A percentile compares a stretch with the other conserved stretches of the same genome.
Evolutionary conservation across 805 yeast species (phyloP).

Genomic region (Nakazawaea populi): DNA sequence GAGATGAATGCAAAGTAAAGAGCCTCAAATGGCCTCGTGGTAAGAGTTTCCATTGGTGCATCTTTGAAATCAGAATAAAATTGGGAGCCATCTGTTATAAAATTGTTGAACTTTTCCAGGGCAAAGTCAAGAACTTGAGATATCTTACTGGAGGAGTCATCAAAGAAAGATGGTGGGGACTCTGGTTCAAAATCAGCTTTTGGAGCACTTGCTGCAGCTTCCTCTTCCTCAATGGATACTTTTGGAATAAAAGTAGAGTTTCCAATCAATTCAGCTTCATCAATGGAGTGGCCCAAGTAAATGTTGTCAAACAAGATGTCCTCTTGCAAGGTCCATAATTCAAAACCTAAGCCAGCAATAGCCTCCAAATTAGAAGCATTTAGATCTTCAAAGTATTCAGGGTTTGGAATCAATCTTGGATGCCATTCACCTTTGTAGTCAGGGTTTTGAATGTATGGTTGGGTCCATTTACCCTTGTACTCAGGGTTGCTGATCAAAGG

Average conservation of each 20-base stretch:
- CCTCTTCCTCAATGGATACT: constrained; percentile 40
- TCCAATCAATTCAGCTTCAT: constrained; percentile 80
- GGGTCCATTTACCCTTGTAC: constrained; percentile 75
- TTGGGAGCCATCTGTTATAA: constrained; percentile 22
- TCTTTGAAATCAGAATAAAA: constrained; percentile 32
- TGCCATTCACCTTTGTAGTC: constrained; percentile 74
- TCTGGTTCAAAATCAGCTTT: constrained; percentile 35
- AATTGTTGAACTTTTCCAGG: constrained; percentile 12
- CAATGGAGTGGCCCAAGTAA: constrained; percentile 78
- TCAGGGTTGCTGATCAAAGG: constrained; percentile 63
- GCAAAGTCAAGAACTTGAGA: constrained; percentile 15
- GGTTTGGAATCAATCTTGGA: constrained; percentile 63
- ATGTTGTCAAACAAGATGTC: constrained; percentile 76
- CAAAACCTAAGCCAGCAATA: constrained; percentile 81
- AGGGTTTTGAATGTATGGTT: constrained; percentile 67
- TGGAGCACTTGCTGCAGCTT: constrained; percentile 34
- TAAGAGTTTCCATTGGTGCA: constrained; percentile 40
- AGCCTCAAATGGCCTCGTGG: constrained; percentile 44
- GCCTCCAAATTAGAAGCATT: constrained; percentile 57
- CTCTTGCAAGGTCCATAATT: constrained; percentile 80
- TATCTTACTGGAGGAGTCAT: constrained; percentile 10
- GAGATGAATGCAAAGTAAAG: constrained; percentile 38
- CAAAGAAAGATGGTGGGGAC: constrained; percentile 31
- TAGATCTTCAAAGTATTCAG: constrained; percentile 55
- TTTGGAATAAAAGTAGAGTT: constrained; percentile 65